Evolutionary conservation across 495 filamentous ascomycete genomes (phyloP), one percentile per base, ranked within the genome.

Genomic region (Penicillium chermesinum): DNA sequence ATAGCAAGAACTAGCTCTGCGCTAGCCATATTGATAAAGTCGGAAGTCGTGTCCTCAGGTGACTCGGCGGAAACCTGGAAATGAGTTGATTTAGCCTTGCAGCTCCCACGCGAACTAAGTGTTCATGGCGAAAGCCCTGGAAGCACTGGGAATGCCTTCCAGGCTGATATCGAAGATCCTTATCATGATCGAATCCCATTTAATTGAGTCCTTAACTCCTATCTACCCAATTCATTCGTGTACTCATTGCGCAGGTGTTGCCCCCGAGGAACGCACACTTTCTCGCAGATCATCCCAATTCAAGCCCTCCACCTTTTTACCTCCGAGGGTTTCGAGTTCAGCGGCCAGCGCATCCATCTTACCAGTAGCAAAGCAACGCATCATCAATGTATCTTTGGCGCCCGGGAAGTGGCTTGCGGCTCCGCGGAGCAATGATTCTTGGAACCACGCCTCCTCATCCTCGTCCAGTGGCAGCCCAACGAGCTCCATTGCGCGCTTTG

Each of bases 391-490:
- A 49, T 88, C 84, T 54, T 72, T 83, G 1, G 85, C 78, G 0
- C 78, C 81, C 41, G 75, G 77, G 1, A 82, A 60, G n/a, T 69
- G 70, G 49, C 71, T 79, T 7, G 82, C 85, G 38, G 77, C 80
- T 13, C 84, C 84, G 20, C 72, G 68, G 7, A 77, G 65, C 30
- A 93, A 58, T 44, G 73, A 79, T 13, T 83, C 76, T 44, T 80
- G 78, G 44, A 91, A 81, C 87, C 87, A 91, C 34, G 62, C 52
- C 58, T 88, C 86, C 65, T 93, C 88, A 30, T 78, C 71, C 6
- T 71, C 68, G 44, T 76, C 78, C 20, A 90, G 76, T 3, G 87
- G 85, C 50, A 89, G 65, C 50, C 80, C 82, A 22, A 87, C 79
- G 9, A 93, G 66, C 55, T 90, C 86, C 58, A 81, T 77, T 4